Percentiles rank a stretch among this genome's conserved stretches.
These are phyloP conservation scores for Trapa incisa DNA, from an alignment of 345 rosid species.

Conservation along the genomic window DNA sequence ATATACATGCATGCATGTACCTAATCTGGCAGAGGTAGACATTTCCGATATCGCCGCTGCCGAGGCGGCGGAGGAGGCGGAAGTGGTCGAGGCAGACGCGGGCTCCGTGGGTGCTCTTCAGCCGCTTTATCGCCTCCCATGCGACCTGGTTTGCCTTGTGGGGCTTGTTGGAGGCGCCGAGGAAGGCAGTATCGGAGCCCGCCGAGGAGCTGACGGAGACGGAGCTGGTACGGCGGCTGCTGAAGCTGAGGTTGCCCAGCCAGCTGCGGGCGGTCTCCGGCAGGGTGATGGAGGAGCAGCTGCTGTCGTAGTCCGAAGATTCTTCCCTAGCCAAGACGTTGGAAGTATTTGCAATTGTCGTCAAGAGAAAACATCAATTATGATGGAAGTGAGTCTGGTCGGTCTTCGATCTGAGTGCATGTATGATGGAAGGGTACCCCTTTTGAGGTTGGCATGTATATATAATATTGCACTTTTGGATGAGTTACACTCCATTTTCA, in stretches of 20 bases:
- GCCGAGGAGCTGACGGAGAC: slow-evolving; percentile 37
- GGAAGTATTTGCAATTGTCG: slow-evolving; percentile 1
- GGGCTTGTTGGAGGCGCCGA: slow-evolving; percentile 34
- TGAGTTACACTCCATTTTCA: too few relatives aligned
- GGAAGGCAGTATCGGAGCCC: slow-evolving; percentile 13
- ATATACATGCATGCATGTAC: background rate
- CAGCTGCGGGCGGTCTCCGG: slow-evolving; percentile 78
- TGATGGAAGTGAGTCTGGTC: background rate
- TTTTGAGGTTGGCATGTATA: background rate
- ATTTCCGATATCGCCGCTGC: slow-evolving; percentile 86
- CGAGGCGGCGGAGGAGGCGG: slow-evolving; percentile 60
- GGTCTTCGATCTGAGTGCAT: background rate
- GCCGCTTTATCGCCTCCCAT: slow-evolving; percentile 72
- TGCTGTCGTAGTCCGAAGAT: slow-evolving; percentile 13
- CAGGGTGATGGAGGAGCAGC: slow-evolving; percentile 27
- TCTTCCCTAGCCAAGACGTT: slow-evolving; percentile 4
- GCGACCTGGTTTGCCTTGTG: slow-evolving; percentile 88
- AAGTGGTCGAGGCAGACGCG: slow-evolving; percentile 78
- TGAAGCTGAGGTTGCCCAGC: slow-evolving; percentile 75
- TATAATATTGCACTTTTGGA: background rate
- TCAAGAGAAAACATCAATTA: background rate
- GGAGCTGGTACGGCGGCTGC: slow-evolving; percentile 67
- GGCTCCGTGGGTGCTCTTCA: slow-evolving; percentile 33
- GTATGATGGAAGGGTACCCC: background rate
- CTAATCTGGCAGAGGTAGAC: slow-evolving; percentile 90